A percentile compares a stretch with the other conserved stretches of the same genome.
Conservation (phyloP, 2,329 filamentous ascomycete species). For the Talaromyces islandicus region DNA sequence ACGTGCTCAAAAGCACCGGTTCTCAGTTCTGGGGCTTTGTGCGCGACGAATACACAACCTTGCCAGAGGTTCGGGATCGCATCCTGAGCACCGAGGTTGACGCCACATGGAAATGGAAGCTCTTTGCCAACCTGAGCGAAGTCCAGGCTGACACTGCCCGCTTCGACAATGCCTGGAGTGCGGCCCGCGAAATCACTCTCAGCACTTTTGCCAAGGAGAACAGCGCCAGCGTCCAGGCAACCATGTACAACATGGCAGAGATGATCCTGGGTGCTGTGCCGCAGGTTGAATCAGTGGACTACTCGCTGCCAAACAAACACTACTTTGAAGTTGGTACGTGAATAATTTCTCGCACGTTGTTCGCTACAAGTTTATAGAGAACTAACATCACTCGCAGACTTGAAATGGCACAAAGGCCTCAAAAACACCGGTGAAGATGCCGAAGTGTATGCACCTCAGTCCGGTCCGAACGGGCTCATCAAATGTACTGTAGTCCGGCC, state of each 20-base stretch:
- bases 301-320: conserved; percentile 93
- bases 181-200: conserved; percentile 78
- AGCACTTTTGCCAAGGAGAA: conserved; percentile 85
- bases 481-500: conserved; percentile 68
- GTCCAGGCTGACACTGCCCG: conserved; percentile 58
- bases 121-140: conserved; percentile 59
- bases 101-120: conserved; percentile 77
- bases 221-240: conserved; percentile 89
- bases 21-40: conserved; percentile 95
- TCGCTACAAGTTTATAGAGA: not conserved
- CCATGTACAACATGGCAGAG: conserved; percentile 98
- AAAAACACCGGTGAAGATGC: conserved; percentile 96
- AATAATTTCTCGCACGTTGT: not conserved
- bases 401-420: conserved; percentile 92
- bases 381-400: conserved; percentile 49
- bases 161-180: conserved; percentile 75
- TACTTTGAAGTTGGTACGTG: conserved; percentile 79
- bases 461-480: conserved; percentile 89
- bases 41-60: conserved; percentile 85
- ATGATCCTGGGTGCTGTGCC: conserved; percentile 73
- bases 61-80: conserved; percentile 87
- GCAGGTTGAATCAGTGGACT: conserved; percentile 66
- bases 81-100: conserved; percentile 93
- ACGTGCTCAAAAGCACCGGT: conserved; percentile 93
- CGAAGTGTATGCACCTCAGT: conserved; percentile 91